Evolutionary conservation across 1,284 basidiomycete species (phyloP), one percentile per base, ranked within the genome.

Genomic region (Salmacisia buchloeana): DNA sequence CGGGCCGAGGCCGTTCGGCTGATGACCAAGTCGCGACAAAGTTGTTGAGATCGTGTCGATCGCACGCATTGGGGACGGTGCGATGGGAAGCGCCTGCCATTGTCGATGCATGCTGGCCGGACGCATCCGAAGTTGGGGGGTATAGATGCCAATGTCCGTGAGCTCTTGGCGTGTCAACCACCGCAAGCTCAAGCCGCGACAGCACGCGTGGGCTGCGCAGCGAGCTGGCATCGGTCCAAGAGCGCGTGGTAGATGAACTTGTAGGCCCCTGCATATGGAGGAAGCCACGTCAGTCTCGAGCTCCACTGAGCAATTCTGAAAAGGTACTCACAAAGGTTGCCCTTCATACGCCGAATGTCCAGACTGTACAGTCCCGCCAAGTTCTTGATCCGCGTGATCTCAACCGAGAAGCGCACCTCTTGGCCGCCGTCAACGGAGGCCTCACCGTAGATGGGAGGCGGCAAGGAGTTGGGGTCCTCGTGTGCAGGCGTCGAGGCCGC

Each of bases 171-270:
- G n/a, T n/a, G n/a, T n/a, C n/a, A n/a, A n/a, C n/a, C n/a, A n/a
- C n/a, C n/a, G n/a, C n/a, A n/a, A n/a, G n/a, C n/a, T n/a, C n/a
- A n/a, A n/a, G n/a, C n/a, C n/a, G n/a, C n/a, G n/a, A n/a, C n/a
- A n/a, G n/a, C n/a, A n/a, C n/a, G n/a, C n/a, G n/a, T n/a, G n/a
- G n/a, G n/a, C n/a, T n/a, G n/a, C n/a, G n/a, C 23, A 21, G 46
- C 29, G 33, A 61, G 41, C 36, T 61, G 41, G 54, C 54, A 62
- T 27, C 61, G 33, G 41, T 57, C 56, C 7, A 79, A 65, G 9
- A 79, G 46, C 10, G 72, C 71, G 45, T 75, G 69, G 62, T 79
- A 79, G 62, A 78, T 61, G 59, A 76, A 79, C 71, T 79, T 78
- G 39, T 61, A 61, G 21, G 59, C 59, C 59, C 46, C 46, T 52